Evolutionary conservation across 2,329 filamentous ascomycete species (phyloP).

Genomic region (Ceratocystis papillata): DNA sequence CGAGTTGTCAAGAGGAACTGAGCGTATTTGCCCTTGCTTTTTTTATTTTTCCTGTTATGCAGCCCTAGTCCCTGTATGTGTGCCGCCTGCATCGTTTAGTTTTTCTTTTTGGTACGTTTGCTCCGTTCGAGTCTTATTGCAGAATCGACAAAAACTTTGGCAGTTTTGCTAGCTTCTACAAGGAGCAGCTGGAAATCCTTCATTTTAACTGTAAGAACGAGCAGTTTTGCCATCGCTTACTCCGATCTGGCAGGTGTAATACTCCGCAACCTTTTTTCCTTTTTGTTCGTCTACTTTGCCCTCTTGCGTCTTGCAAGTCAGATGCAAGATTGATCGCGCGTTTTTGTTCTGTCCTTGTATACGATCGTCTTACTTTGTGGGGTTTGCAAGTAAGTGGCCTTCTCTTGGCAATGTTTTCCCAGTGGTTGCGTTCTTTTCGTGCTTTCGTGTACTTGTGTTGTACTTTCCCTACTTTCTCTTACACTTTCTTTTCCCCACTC

Average conservation of each 20-base stretch:
- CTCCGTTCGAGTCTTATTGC: not conserved
- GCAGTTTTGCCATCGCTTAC: not conserved
- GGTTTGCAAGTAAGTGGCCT: not conserved
- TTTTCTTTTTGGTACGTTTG: not conserved
- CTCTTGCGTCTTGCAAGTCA: not conserved
- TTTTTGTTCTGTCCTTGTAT: not conserved
- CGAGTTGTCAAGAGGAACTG: constrained; percentile 7
- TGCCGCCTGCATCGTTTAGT: not conserved
- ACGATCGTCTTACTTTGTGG: not conserved
- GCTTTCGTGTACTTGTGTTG: not conserved
- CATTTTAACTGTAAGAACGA: not conserved
- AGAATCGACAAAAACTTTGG: not conserved
- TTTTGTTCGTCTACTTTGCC: not conserved
- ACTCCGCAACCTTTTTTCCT: not conserved
- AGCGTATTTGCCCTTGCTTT: not conserved
- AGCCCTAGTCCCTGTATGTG: not conserved
- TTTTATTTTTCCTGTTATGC: not conserved
- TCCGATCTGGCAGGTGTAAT: not conserved
- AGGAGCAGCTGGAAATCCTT: constrained; percentile 11
- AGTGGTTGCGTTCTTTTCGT: not conserved
- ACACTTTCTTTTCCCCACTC: not conserved
- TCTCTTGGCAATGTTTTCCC: not conserved
- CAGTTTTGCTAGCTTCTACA: not conserved
- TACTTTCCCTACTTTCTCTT: not conserved
- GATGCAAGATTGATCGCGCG: not conserved